Evolutionary conservation across 768 basidiomycete species (phyloP).

Genomic region (Tricholoma flavovirens): DNA sequence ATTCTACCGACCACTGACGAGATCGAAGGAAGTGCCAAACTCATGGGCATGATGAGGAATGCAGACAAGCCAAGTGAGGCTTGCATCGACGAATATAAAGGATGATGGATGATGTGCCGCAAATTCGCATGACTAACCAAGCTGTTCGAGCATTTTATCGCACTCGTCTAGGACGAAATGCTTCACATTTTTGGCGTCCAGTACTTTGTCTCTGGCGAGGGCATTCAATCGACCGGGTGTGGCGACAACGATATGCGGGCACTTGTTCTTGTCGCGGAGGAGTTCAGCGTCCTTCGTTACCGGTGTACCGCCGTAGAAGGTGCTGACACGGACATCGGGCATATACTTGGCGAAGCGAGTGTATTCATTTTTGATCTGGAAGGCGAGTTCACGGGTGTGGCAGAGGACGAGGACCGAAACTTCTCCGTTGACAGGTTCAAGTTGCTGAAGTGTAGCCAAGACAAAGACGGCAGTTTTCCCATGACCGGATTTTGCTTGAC

Average conservation of each 20-base stretch:
- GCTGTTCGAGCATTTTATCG: conserved; percentile 99
- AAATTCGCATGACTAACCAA: conserved; percentile 97
- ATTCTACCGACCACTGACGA: conserved; percentile 32
- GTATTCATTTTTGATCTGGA: conserved; percentile 99
- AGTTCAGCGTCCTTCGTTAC: conserved; percentile 91
- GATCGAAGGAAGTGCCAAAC: conserved; percentile 32
- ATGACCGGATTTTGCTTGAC: conserved; percentile 98
- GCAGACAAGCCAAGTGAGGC: conserved; percentile 36
- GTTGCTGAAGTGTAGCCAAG: conserved; percentile 93
- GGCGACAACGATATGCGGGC: conserved; percentile 98
- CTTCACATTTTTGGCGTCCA: conserved; percentile 95
- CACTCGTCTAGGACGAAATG: conserved; percentile 99
- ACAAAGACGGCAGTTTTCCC: conserved; percentile 99
- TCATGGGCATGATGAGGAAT: conserved; percentile 30
- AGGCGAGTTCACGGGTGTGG: conserved; percentile 98
- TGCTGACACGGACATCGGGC: conserved; percentile 96
- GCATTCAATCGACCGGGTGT: conserved; percentile 97
- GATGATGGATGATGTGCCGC: conserved; percentile 50
- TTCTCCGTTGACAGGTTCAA: conserved; percentile 97
- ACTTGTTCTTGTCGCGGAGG: conserved; percentile 92
- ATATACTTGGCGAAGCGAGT: conserved; percentile 99
- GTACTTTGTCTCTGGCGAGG: conserved; percentile 88
- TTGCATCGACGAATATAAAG: conserved; percentile 46
- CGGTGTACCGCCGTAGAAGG: conserved; percentile 96
- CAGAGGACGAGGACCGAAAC: conserved; percentile 97